Conservation (phyloP, 495 filamentous ascomycete genomes). For the Hypoxylon intermedium region DNA sequence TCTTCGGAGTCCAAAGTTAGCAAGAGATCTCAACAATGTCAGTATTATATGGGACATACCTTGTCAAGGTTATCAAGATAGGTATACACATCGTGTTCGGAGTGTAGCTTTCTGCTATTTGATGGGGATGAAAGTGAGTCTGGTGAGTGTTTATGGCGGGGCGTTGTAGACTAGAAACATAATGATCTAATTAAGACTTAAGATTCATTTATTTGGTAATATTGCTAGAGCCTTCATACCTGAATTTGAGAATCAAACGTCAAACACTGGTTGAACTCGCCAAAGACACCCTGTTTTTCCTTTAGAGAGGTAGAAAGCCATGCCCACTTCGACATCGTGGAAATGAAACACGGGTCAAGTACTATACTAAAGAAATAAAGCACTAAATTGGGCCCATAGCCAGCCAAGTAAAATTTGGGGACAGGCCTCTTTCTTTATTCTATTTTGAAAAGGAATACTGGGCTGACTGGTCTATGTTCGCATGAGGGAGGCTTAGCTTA, state of each 20-base stretch:
- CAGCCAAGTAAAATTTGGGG: neutral
- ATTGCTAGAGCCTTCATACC: neutral
- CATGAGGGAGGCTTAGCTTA: neutral
- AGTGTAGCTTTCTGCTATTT: neutral
- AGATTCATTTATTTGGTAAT: neutral
- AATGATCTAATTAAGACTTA: neutral
- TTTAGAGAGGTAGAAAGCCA: constrained; percentile 6
- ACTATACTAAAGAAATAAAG: constrained; percentile 1
- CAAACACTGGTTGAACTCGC: neutral
- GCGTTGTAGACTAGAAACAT: neutral
- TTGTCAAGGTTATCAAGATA: neutral
- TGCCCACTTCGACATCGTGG: constrained; percentile 1
- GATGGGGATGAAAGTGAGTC: neutral
- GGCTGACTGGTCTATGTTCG: neutral
- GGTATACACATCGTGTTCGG: neutral
- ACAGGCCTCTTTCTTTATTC: neutral
- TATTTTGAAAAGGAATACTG: neutral
- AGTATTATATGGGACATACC: neutral
- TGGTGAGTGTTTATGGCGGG: neutral
- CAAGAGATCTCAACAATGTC: neutral
- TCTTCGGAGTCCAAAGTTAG: neutral
- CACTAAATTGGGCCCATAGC: neutral
- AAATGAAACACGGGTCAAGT: neutral
- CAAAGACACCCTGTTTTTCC: constrained; percentile 1
- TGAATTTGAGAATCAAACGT: neutral